Evolutionary conservation across 768 basidiomycete species (phyloP).

Genomic region (Exidia glandulosa): DNA sequence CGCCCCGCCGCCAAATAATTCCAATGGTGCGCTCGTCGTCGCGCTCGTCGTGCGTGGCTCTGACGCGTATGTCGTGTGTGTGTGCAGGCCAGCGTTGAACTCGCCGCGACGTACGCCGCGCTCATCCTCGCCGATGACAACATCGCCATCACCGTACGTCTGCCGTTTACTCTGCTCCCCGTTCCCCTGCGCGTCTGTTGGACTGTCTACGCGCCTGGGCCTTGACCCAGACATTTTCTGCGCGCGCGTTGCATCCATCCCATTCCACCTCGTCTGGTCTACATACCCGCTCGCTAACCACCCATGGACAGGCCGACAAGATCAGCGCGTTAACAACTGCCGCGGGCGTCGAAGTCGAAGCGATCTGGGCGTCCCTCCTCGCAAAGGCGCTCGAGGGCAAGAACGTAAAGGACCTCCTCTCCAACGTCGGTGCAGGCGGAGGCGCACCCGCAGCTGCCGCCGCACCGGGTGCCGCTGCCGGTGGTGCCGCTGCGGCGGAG

Average conservation of each 20-base stretch:
- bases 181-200: too few relatives aligned
- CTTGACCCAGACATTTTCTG: too few relatives aligned
- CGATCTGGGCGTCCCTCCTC: slow-evolving; percentile 96
- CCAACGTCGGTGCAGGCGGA: slow-evolving; percentile 89
- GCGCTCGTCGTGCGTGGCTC: too few relatives aligned
- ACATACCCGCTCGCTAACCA: too few relatives aligned
- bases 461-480: slow-evolving; percentile 41
- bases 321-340: slow-evolving; percentile 75
- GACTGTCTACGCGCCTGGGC: too few relatives aligned
- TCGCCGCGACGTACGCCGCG: slow-evolving; percentile 91
- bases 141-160: slow-evolving; percentile 89
- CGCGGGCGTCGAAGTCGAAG: slow-evolving; percentile 78
- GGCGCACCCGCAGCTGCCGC: slow-evolving; percentile 65
- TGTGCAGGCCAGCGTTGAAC: slow-evolving; percentile 55
- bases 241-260: too few relatives aligned
- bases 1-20: too few relatives aligned
- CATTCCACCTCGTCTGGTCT: too few relatives aligned
- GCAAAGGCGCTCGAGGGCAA: slow-evolving; percentile 98
- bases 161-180: too few relatives aligned
- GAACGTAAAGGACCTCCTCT: slow-evolving; percentile 90
- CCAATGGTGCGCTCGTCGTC: too few relatives aligned
- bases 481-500: slow-evolving; percentile 50
- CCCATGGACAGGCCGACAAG: slow-evolving; percentile 91
- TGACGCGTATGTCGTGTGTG: too few relatives aligned
- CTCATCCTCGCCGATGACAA: slow-evolving; percentile 98